Conservation (phyloP, 345 rosid species). For the Citrus sinensis region DNA sequence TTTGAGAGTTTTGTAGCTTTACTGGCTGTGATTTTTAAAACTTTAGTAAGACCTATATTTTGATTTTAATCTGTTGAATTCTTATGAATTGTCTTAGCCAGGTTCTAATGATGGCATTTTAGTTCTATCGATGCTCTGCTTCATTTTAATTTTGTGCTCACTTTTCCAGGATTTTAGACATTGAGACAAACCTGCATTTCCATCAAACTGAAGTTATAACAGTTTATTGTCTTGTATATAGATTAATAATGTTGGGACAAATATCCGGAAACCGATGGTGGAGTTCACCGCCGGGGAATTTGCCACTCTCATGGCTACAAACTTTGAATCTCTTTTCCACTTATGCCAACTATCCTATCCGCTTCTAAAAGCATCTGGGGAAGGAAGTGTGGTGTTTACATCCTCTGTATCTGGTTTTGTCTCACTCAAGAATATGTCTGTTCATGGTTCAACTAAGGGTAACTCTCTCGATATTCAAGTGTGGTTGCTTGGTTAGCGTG, state of each 20-base stretch:
- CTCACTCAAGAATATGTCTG: constrained; percentile 67
- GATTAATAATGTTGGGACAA: constrained; percentile 81
- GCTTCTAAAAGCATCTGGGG: constrained; percentile 50
- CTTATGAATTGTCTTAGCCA: neutral
- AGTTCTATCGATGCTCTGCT: neutral
- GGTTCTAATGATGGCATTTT: neutral
- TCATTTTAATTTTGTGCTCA: neutral
- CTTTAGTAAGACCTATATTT: neutral
- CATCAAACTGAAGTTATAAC: neutral
- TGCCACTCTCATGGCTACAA: constrained; percentile 56
- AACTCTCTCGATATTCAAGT: neutral
- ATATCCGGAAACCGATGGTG: constrained; percentile 60
- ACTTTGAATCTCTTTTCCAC: constrained; percentile 75
- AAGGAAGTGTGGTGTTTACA: constrained; percentile 57
- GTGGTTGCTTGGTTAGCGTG: neutral
- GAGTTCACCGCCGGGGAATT: constrained; percentile 57
- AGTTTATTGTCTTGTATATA: constrained; percentile 17
- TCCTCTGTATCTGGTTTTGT: constrained; percentile 80
- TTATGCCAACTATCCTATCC: constrained; percentile 73
- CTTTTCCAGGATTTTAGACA: neutral
- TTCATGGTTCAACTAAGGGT: constrained; percentile 84
- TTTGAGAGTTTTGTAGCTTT: neutral
- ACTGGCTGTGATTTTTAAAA: neutral
- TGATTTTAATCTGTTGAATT: neutral
- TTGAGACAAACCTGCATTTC: neutral